Conservation (phyloP, 495 filamentous ascomycete species). For the Penicillium antarcticum region DNA sequence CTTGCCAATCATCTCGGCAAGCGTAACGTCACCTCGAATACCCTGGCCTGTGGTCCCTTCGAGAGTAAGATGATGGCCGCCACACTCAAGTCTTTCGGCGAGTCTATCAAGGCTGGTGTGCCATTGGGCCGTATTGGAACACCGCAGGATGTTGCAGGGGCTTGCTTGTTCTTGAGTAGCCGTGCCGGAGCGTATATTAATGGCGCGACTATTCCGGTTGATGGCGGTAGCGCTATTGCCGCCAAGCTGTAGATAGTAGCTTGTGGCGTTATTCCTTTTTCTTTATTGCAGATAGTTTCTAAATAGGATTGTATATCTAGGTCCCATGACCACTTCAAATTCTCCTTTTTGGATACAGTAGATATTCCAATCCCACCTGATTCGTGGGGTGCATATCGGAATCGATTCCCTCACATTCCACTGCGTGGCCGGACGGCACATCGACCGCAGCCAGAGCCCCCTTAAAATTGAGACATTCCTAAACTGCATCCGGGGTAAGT, state of each 20-base stretch:
- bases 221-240: slow-evolving; percentile 59
- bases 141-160: slow-evolving; percentile 70
- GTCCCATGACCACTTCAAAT: background rate
- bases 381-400: background rate
- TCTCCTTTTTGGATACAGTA: background rate
- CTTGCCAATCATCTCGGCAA: slow-evolving; percentile 68
- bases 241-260: slow-evolving; percentile 47
- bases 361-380: too few species aligned
- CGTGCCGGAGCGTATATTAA: slow-evolving; percentile 72
- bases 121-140: slow-evolving; percentile 71
- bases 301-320: background rate
- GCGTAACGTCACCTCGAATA: slow-evolving; percentile 66
- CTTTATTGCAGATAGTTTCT: background rate
- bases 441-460: background rate
- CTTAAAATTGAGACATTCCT: background rate
- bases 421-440: slow-evolving; percentile 6
- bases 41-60: slow-evolving; percentile 77
- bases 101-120: slow-evolving; percentile 58
- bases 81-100: slow-evolving; percentile 58
- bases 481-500: background rate
- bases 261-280: background rate
- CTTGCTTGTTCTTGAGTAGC: slow-evolving; percentile 71
- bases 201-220: slow-evolving; percentile 70
- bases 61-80: slow-evolving; percentile 82
- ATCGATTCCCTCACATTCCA: slow-evolving; percentile 11